Evolutionary conservation across 192 early-diverging fungal genomes (phyloP).

Genomic region (Backusella morwellensis): DNA sequence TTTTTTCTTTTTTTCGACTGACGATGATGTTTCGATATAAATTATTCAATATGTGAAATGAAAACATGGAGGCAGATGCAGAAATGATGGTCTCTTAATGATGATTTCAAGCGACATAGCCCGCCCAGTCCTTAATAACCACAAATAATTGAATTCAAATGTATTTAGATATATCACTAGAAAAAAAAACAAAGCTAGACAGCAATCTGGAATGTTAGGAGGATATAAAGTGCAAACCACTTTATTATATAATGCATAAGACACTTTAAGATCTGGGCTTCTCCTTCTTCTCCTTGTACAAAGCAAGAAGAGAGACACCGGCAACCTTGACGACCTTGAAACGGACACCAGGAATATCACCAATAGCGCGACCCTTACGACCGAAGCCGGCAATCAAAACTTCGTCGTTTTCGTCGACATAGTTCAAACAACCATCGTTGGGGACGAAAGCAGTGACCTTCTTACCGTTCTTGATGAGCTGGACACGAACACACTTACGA

Average conservation of each 20-base stretch:
- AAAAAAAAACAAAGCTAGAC: no score
- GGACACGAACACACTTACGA: conserved; percentile 99
- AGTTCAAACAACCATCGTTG: conserved; percentile 99
- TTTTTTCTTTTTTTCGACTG: no score
- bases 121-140: background rate
- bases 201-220: no score
- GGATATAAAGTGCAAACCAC: background rate
- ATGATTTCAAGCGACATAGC: background rate
- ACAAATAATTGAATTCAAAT: no score
- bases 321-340: conserved; percentile 99
- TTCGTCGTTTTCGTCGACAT: conserved; percentile 99
- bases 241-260: background rate
- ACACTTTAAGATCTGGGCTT: conserved; percentile 88
- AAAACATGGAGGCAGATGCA: background rate
- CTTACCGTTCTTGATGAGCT: conserved; percentile 99
- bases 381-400: conserved; percentile 99
- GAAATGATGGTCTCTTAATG: background rate
- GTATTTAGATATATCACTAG: no score
- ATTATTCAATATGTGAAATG: background rate
- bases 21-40: background rate
- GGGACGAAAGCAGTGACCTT: conserved; percentile 99
- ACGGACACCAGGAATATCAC: conserved; percentile 99
- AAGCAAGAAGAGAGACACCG: conserved; percentile 96
- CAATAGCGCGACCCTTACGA: conserved; percentile 97
- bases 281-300: conserved; percentile 99